Base-by-base conservation (phyloP, 768 basidiomycete species). In the Lanmaoa rubissima region DNA sequence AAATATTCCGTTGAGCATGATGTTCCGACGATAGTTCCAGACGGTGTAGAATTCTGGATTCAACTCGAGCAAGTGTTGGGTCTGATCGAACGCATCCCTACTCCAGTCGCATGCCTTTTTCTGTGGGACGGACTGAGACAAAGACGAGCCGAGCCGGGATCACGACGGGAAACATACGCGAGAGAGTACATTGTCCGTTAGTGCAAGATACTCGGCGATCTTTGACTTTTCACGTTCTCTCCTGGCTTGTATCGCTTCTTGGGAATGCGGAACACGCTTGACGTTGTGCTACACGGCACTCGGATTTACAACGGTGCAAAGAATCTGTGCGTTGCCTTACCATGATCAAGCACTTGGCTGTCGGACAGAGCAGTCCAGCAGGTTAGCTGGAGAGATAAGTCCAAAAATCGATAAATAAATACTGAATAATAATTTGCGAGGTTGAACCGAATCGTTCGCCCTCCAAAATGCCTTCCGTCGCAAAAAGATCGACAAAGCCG, bases 31-130 rank as follows among this genome's bases (percentile, higher is more conserved):
- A 73, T 94, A 95, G 73, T 97, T 96, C 97, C 97, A 98, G 38
- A 91, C 76, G 2, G 96, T 95, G 72, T 97, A 97, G 68, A 94
- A 94, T 73, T 99, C 97, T 3, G 96, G 94, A 67, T 98, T 98
- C 41, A 89, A 64, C 50, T 85, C 84, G 10, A 99, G 83, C 24
- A 98, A 71, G 28, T 76, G 78, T 16, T 86, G 86, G 1, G 94
- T 96, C 41, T 88, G 74, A n/a, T 82, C 77, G 36, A 98, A 82
- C 0, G 92, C 84, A n/a, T 88, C 87, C 31, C 73, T 69, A 57
- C 85, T 83, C 81, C 82, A 92, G 56, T 92, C 90, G 51, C 76
- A 72, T 0, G 72, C 65, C 61, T 80, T 81, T 77, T 89, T 93
- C 94, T 98, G 68, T 48, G 53, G 24, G 48, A 24, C 7, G 19